A percentile compares a stretch with the other conserved stretches of the same genome.
Evolutionary conservation across 352 stramenopile species (phyloP).

Genomic region (Phytophthora syringae): DNA sequence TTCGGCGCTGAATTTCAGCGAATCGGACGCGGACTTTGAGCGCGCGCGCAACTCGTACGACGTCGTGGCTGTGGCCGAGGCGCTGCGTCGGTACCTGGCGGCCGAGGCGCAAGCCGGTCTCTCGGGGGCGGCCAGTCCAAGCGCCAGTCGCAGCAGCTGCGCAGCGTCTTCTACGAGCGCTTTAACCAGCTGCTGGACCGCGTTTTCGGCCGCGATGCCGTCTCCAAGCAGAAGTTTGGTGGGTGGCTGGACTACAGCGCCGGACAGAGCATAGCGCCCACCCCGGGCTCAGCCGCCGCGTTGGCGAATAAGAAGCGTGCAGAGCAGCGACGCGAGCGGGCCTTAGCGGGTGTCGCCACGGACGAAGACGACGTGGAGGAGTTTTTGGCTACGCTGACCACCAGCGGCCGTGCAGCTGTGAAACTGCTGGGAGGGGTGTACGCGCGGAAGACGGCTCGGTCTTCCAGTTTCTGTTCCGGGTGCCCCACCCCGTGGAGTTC

Average conservation of each 20-base stretch:
- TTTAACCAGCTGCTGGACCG: constrained; percentile 88
- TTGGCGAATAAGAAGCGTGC: constrained; percentile 30
- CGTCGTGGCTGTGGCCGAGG: constrained; percentile 58
- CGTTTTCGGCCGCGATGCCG: constrained; percentile 72
- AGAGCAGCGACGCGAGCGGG: constrained; percentile 52
- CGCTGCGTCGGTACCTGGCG: constrained; percentile 70
- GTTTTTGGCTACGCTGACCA: constrained; percentile 54
- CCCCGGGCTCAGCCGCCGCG: constrained; percentile 20
- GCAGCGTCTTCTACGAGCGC: constrained; percentile 86
- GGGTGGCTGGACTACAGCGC: constrained; percentile 87
- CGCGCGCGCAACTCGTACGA: constrained; percentile 73
- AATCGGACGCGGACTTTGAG: constrained; percentile 80
- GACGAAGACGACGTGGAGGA: constrained; percentile 68
- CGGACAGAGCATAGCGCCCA: constrained; percentile 37
- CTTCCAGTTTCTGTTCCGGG: constrained; percentile 83
- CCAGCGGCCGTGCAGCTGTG: constrained; percentile 59
- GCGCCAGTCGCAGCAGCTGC: constrained; percentile 78
- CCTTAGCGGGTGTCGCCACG: constrained; percentile 41
- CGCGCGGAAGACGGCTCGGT: constrained; percentile 77
- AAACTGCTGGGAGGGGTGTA: constrained; percentile 65
- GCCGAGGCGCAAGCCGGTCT: constrained; percentile 75
- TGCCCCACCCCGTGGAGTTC: constrained; percentile 81
- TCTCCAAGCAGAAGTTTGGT: constrained; percentile 82
- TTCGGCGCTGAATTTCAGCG: constrained; percentile 48
- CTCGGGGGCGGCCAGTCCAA: constrained; percentile 65